Base-by-base conservation (phyloP, 768 basidiomycete species). In the Ramaria sp. region DNA sequence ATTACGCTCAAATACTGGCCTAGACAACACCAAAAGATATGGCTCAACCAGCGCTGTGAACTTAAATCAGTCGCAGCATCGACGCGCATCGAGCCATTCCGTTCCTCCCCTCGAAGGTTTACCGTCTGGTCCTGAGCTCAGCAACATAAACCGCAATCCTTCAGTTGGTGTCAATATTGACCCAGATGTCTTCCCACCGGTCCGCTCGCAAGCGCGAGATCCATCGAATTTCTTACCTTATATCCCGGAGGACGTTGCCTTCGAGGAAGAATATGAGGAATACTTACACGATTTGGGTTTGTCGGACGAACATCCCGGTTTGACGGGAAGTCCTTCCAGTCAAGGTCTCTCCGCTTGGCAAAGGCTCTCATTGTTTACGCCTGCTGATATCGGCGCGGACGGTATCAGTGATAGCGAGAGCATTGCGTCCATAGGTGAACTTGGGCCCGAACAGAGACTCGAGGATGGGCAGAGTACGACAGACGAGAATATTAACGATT, bases 181-280 rank as follows among this genome's bases (percentile, higher is more conserved):
- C 59, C 81, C 82, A 7, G 96, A 98, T 60, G 90, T 96, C 12
- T 98, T 99, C 73, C 96, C 96, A 24, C 96, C 96, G 0, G 76
- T 85, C 25, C 88, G 92, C 30, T 86, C 88, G 39, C 87, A 88
- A 62, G 85, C 87, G 1, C 83, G 86, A 0, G 86, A 90, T 64
- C 81, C 86, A 10, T 82, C 81, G 13, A 83, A 86, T 43, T 90
- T 92, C 71, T 73, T 92, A 20, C 90, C 91, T 15, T 96, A 91
- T 65, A 91, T 88, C 38, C 85, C 89, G 1, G 95, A 98, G 65
- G 88, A 92, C 61, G 86, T 90, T 56, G 92, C 91, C 0, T 94
- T 93, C 60, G 94, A 97, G 63, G 90, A 92, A 64, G 94, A 96
- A 63, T 98, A 96, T 63, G 94, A 97, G 66, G 93, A 95, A 63